Percentiles rank a stretch among this genome's conserved stretches.
Conservation (phyloP, 164 flowering plant species). For the Vitis cinerea region DNA sequence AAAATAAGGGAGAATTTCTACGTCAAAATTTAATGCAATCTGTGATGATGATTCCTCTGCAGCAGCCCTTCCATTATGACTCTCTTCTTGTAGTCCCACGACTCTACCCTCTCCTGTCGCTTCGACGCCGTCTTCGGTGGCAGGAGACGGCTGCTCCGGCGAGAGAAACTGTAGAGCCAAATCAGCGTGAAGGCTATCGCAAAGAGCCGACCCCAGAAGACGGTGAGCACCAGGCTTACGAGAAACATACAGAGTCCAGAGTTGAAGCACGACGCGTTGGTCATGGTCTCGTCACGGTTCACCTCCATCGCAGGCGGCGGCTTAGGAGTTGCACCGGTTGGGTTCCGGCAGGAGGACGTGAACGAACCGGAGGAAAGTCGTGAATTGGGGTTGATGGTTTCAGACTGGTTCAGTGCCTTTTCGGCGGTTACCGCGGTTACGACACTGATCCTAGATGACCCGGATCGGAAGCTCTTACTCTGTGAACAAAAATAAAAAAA, state of each 20-base stretch:
- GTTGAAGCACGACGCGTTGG: neutral
- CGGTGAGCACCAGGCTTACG: conserved; percentile 15
- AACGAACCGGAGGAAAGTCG: too few species aligned
- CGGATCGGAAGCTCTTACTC: too few species aligned
- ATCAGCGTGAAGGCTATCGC: conserved; percentile 24
- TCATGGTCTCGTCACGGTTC: too few species aligned
- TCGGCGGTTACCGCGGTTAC: too few species aligned
- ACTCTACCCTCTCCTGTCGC: neutral
- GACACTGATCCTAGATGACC: too few species aligned
- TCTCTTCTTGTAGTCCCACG: conserved; percentile 15
- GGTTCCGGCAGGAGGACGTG: neutral
- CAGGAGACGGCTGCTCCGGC: neutral
- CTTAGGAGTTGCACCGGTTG: neutral
- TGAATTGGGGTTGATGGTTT: too few species aligned
- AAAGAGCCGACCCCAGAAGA: conserved; percentile 26
- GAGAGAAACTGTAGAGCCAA: conserved; percentile 12
- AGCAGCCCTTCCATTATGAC: conserved; percentile 28
- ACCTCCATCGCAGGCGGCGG: neutral
- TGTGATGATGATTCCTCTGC: conserved; percentile 19
- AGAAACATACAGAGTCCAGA: conserved; percentile 19
- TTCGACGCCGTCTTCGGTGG: neutral
- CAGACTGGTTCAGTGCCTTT: too few species aligned
- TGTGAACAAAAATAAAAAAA: too few species aligned
- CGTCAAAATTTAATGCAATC: conserved; percentile 21
- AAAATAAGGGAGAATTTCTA: conserved; percentile 8